These are phyloP conservation scores for Cinchona pubescens DNA, from an alignment of 257 asterid genomes.

Conservation along the genomic window DNA sequence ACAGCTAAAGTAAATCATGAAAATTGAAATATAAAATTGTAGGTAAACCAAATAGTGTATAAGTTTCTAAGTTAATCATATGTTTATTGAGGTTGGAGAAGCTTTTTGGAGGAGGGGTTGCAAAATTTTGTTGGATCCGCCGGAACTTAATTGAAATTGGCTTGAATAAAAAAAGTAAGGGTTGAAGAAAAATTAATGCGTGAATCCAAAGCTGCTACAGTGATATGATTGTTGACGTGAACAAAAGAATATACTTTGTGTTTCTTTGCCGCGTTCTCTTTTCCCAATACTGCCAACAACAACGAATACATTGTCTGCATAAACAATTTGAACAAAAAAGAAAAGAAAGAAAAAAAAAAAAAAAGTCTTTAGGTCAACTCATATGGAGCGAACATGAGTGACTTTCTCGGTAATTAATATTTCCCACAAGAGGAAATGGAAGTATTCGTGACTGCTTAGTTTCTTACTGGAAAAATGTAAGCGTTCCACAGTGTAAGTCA, in stretches of 20 bases:
- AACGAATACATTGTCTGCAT: conserved; percentile 4
- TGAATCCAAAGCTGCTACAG: conserved; percentile 28
- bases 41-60: background rate
- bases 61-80: background rate
- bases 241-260: conserved; percentile 37
- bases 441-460: background rate
- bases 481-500: background rate
- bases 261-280: conserved; percentile 22
- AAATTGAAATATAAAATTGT: background rate
- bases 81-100: background rate
- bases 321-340: background rate
- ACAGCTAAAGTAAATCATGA: background rate
- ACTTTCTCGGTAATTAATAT: conserved; percentile 4
- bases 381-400: background rate
- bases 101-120: background rate
- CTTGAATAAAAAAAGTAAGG: background rate
- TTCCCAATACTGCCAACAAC: conserved; percentile 43
- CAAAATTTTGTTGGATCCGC: conserved; percentile 7
- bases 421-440: conserved; percentile 6
- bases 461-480: background rate
- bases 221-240: conserved; percentile 49
- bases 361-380: conserved; percentile 34
- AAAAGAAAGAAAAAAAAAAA: conserved; percentile 7
- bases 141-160: background rate
- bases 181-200: conserved; percentile 6